Conservation (phyloP, 495 filamentous ascomycete species). For the Venustampulla echinocandica region DNA sequence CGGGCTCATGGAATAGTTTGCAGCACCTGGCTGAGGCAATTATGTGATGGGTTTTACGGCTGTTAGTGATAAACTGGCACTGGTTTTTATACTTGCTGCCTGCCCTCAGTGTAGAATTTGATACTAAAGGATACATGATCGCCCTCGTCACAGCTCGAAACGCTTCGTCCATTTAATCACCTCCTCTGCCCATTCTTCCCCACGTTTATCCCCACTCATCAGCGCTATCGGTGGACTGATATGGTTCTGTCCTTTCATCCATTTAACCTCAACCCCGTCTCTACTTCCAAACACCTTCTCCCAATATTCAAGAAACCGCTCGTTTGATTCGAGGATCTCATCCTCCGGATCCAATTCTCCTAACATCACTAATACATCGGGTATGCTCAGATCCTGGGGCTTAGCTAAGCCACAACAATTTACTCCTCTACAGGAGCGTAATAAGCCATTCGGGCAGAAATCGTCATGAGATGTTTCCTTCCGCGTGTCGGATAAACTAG, state of each 20-base stretch:
- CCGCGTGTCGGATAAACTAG: too few relatives aligned
- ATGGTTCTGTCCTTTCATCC: slow-evolving; percentile 35
- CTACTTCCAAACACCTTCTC: slow-evolving; percentile 25
- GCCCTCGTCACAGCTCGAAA: too few relatives aligned
- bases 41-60: too few relatives aligned
- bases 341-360: slow-evolving; percentile 33
- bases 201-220: slow-evolving; percentile 29
- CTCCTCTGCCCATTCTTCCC: slow-evolving; percentile 33
- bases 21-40: too few relatives aligned
- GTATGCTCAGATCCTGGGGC: slow-evolving; percentile 17
- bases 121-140: too few relatives aligned
- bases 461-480: slow-evolving; percentile 20
- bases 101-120: too few relatives aligned
- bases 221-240: slow-evolving; percentile 32
- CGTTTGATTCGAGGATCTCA: slow-evolving; percentile 24
- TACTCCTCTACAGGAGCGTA: slow-evolving; percentile 24
- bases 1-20: too few relatives aligned
- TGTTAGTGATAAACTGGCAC: too few relatives aligned
- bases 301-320: slow-evolving; percentile 23
- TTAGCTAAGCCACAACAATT: slow-evolving; percentile 19
- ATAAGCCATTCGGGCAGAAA: slow-evolving; percentile 25
- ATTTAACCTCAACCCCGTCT: slow-evolving; percentile 24
- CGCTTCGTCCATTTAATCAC: slow-evolving; percentile 26
- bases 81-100: too few relatives aligned
- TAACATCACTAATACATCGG: slow-evolving; percentile 19